Evolutionary conservation across 2,329 filamentous ascomycete species (phyloP).

Genomic region (Emmonsiellopsis sp.): DNA sequence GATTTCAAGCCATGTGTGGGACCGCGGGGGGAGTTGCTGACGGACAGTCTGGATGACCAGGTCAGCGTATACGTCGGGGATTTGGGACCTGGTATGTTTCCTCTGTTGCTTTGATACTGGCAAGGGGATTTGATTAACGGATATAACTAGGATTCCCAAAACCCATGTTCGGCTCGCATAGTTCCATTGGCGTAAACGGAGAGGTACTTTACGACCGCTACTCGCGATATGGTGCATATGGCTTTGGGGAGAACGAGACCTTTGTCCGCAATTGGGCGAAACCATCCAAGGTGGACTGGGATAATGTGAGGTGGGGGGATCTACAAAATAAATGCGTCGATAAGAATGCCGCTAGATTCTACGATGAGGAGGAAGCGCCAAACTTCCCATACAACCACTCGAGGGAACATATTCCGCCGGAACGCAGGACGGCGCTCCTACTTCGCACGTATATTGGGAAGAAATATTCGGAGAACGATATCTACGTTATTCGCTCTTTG

Average conservation of each 20-base stretch:
- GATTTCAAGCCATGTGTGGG: not conserved
- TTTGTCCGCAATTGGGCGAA: slow-evolving; percentile 17
- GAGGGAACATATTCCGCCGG: slow-evolving; percentile 18
- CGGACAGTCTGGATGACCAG: slow-evolving; percentile 1
- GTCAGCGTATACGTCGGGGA: not conserved
- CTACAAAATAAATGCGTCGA: slow-evolving; percentile 59
- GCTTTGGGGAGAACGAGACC: slow-evolving; percentile 23
- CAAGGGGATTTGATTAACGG: not conserved
- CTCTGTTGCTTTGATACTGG: slow-evolving; percentile 35
- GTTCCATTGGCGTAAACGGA: slow-evolving; percentile 51
- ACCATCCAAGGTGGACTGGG: slow-evolving; percentile 40
- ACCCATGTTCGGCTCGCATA: slow-evolving; percentile 55
- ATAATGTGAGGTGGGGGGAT: slow-evolving; percentile 59
- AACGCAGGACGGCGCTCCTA: slow-evolving; percentile 64
- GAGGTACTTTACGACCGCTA: slow-evolving; percentile 61
- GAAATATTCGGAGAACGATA: slow-evolving; percentile 67
- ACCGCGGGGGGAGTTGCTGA: not conserved
- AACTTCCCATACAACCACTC: slow-evolving; percentile 8
- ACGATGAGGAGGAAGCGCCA: slow-evolving; percentile 17
- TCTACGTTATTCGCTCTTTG: slow-evolving; percentile 73
- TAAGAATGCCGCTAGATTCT: slow-evolving; percentile 58
- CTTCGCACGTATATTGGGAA: slow-evolving; percentile 78
- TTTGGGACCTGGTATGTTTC: not conserved
- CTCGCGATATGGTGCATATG: slow-evolving; percentile 56
- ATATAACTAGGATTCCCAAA: slow-evolving; percentile 43